phyloP scores from a whole-genome alignment of 139 green algal species.

The Spirogloea muscicola region DNA sequence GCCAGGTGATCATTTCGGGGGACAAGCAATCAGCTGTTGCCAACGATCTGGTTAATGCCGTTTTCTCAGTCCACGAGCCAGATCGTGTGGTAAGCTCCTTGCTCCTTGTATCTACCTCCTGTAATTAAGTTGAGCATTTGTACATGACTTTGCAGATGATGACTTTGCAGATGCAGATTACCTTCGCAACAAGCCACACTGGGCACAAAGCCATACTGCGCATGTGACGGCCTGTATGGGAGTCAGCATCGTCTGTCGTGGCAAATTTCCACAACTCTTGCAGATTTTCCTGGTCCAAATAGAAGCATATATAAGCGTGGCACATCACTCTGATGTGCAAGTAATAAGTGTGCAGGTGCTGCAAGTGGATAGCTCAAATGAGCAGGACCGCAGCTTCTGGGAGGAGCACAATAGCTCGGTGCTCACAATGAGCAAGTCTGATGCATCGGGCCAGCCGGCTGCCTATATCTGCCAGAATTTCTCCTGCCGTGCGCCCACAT shows the following conservation, averaged over 20 bases:
- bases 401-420: slow-evolving; percentile 62
- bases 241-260: no score
- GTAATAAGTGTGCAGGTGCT: slow-evolving; percentile 57
- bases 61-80: slow-evolving; percentile 2
- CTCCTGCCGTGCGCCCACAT: slow-evolving; percentile 65
- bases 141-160: no score
- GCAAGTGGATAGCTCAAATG: slow-evolving; percentile 60
- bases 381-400: slow-evolving; percentile 60
- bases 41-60: background rate
- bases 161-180: no score
- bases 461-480: slow-evolving; percentile 77
- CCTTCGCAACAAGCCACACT: no score
- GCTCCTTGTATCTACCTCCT: no score
- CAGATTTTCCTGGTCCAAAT: no score
- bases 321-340: no score
- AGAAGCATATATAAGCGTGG: no score
- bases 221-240: no score
- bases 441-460: slow-evolving; percentile 33
- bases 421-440: slow-evolving; percentile 57
- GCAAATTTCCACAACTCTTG: no score
- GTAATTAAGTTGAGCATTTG: no score
- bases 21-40: background rate
- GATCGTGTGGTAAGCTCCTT: slow-evolving; percentile 11
- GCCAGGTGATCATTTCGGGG: slow-evolving; percentile 56
- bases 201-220: no score